A percentile compares a stretch with the other conserved stretches of the same genome.
Evolutionary conservation across 768 basidiomycete genomes (phyloP).

Genomic region (Gyrodon lividus): DNA sequence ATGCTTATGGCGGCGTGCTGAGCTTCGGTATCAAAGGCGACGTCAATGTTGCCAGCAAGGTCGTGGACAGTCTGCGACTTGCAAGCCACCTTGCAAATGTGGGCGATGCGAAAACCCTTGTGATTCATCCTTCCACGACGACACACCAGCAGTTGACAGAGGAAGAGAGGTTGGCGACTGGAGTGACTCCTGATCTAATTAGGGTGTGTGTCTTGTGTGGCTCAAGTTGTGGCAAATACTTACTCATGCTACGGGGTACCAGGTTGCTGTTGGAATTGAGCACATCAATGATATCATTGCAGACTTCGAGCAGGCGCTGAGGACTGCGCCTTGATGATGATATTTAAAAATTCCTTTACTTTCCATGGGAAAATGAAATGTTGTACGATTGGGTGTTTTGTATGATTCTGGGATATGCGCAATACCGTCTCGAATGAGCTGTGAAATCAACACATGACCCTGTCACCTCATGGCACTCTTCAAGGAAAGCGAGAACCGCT

Average conservation of each 20-base stretch:
- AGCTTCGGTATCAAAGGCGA: constrained; percentile 75
- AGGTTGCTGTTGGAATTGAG: constrained; percentile 47
- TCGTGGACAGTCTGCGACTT: constrained; percentile 70
- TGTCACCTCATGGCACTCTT: too few relatives aligned
- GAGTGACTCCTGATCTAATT: constrained; percentile 57
- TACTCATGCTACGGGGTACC: neutral
- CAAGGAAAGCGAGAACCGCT: too few relatives aligned
- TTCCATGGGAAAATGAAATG: neutral
- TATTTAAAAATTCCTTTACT: neutral
- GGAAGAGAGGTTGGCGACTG: constrained; percentile 47
- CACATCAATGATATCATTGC: constrained; percentile 46
- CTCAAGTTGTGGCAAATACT: neutral
- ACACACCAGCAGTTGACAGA: constrained; percentile 57
- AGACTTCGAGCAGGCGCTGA: constrained; percentile 43
- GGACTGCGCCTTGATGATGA: constrained; percentile 12
- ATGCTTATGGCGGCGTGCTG: constrained; percentile 69
- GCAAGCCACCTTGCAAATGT: constrained; percentile 76
- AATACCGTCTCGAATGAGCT: neutral
- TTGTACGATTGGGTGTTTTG: neutral
- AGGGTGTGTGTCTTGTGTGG: constrained; percentile 38
- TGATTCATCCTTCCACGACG: constrained; percentile 57
- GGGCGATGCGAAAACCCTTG: constrained; percentile 62
- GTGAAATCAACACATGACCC: neutral
- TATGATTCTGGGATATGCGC: neutral
- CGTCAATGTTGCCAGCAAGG: constrained; percentile 46